Base-by-base conservation (phyloP, 2,329 filamentous ascomycete genomes). In the Whalleya microplaca region DNA sequence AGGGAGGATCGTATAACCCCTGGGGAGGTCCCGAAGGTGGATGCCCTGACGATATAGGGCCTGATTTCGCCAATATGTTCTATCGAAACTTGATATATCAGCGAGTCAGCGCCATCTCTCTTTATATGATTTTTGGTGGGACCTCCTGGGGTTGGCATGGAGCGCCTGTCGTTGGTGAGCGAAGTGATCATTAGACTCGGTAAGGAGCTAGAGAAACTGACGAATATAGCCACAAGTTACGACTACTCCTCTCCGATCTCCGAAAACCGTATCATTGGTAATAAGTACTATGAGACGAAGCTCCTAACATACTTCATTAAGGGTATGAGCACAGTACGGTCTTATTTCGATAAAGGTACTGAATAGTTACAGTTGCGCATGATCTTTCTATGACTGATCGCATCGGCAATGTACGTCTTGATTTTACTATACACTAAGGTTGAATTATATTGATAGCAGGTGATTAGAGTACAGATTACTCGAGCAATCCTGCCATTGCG, bases 121-220 rank as follows among this genome's bases (percentile, higher is more conserved):
- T 88, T 1, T 88, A 88, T 66, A 88, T 88, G 84, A 72, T 85
- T 49, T 88, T 80, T 50, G 85, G 85, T 3, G 85, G 85, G 2
- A 88, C 85, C 0, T 86, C 83, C 59, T 87, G 84, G 84, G 85
- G 84, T 4, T 80, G 80, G 46, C 72, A 85, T 27, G 80, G 83
- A 12, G 78, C 79, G 3, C 83, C 85, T 0, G 79, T 83, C 1
- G 83, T 84, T 16, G 64, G 64, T 66, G 46, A 48, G 64, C 27
- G 7, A 12, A 41, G 2, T 59, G 20, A 55, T 9, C 23, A 4
- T 4, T 27, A 4, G 23, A 4, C 23, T 27, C 9, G 9, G 23
- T 27, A 27, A 9, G 4, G 23, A 27, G 23, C 23, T 27, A 27
- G 23, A 27, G 23, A 27, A 27, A 27, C 23, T 27, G 9, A 27